Evolutionary conservation across 768 basidiomycete genomes (phyloP), one percentile per base, ranked within the genome.

Genomic region (Tricholoma saponaceum): DNA sequence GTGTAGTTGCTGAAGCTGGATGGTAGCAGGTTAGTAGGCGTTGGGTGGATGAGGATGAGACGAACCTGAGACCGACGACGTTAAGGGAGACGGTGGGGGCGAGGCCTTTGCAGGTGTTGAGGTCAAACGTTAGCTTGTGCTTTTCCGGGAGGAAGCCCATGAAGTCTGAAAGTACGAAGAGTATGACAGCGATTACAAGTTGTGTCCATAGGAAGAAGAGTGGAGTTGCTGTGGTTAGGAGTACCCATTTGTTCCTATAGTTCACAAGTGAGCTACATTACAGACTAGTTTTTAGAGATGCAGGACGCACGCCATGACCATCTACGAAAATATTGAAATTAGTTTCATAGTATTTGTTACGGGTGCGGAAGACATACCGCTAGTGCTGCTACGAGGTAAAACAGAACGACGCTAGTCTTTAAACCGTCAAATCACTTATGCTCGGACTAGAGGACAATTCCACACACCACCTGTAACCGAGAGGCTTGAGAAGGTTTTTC

Each of bases 301-400:
- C 28, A 22, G 23, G 8, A 59, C 72, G 58, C 79, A 93, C 88
- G 90, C 93, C 82, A 95, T 87, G 63, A 95, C 88, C 92, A 95
- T 93, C 91, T 93, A 67, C 5, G n/a, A n/a, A 28, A 8, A 0
- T 44, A 53, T 30, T 57, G 14, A 54, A 51, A 54, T 43, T 23
- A 56, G 28, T 25, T 33, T 46, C 6, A 52, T 5, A 18, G 44
- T n/a, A 28, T 16, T 25, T 18, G 51, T 18, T 20, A 43, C 20
- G 12, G 10, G 23, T 23, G 8, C 46, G 22, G n/a, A 14, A 23
- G 13, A 85, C 92, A 64, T 72, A 94, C 92, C 67, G 89, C 81
- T 57, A 95, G 73, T 22, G 92, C 92, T 55, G 92, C 92, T n/a
- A 93, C 82, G 56, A 95, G 83, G 69, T 95, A 95, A 73, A 95